Base-by-base conservation (phyloP, 2,329 filamentous ascomycete species). In the Nectriaceae sp. region DNA sequence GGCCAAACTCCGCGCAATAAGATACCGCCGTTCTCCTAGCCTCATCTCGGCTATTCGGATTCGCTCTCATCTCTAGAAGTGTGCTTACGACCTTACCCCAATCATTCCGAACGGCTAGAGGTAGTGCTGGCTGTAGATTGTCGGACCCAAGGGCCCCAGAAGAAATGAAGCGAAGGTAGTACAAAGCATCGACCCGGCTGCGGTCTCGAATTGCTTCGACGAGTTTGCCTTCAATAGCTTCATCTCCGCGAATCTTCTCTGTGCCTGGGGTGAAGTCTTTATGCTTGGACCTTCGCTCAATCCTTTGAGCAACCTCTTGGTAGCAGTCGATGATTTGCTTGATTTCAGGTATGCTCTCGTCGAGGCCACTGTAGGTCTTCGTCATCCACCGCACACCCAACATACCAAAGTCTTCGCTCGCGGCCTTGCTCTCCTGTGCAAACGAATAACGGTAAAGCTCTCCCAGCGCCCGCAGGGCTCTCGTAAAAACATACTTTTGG, bases 251-350 rank as follows among this genome's bases (percentile, higher is more conserved):
- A n/a, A n/a, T n/a, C n/a, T n/a, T n/a, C n/a, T n/a, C n/a, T n/a
- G n/a, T n/a, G n/a, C n/a, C n/a, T n/a, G n/a, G n/a, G n/a, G n/a
- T n/a, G n/a, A n/a, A n/a, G n/a, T n/a, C n/a, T n/a, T n/a, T n/a
- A n/a, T n/a, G n/a, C n/a, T n/a, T n/a, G n/a, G n/a, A n/a, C n/a
- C n/a, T n/a, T n/a, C n/a, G n/a, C n/a, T n/a, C 29, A 20, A 47
- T 29, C 22, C 10, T 49, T 16, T 16, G 15, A 2, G 22, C 15
- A 15, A 55, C 37, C 1, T 15, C 22, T n/a, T 31, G 19, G 19
- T 55, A 55, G 26, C 38, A 47, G 19, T 18, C 44, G 21, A 53
- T 19, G 13, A 53, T 48, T 15, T 40, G 42, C 3, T n/a, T 21
- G 6, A 36, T 24, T 13, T 21, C 33, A 11, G 4, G n/a, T n/a